A percentile compares a stretch with the other conserved stretches of the same genome.
phyloP scores from a whole-genome alignment of 345 rosid species.

The Aquilaria malaccensis region DNA sequence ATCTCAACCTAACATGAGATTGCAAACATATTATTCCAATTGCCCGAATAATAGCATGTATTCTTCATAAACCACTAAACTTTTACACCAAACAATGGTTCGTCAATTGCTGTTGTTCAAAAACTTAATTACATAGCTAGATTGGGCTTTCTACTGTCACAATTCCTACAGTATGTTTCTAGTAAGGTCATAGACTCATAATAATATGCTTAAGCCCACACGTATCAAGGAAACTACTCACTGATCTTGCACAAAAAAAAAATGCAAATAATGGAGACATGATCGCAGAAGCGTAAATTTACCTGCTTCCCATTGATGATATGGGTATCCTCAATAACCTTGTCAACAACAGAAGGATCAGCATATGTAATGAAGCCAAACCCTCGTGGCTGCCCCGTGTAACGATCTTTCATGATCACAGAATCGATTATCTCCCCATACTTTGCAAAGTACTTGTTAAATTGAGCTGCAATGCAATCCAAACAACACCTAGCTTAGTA shows the following conservation, averaged over 20 bases:
- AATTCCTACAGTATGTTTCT: too few species aligned
- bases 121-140: neutral
- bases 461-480: constrained; percentile 37
- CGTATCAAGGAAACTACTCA: too few species aligned
- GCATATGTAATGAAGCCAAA: constrained; percentile 90
- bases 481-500: neutral
- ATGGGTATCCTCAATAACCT: constrained; percentile 75
- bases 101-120: neutral
- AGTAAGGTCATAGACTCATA: neutral
- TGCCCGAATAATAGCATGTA: too few species aligned
- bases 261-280: neutral
- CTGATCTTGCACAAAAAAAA: too few species aligned
- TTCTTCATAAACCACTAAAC: too few species aligned
- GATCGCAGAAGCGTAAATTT: constrained; percentile 1
- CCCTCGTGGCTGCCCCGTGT: constrained; percentile 81
- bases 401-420: constrained; percentile 87
- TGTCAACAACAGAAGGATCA: constrained; percentile 78
- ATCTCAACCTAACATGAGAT: constrained; percentile 66
- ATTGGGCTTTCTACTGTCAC: neutral
- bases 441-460: constrained; percentile 66
- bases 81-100: too few species aligned
- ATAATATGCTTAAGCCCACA: neutral
- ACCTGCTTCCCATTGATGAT: constrained; percentile 85
- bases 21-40: too few species aligned
- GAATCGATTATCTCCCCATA: constrained; percentile 88